A percentile compares a stretch with the other conserved stretches of the same genome.
Conservation (phyloP, 148 eudicot species). For the Rhododendron ovatum region DNA sequence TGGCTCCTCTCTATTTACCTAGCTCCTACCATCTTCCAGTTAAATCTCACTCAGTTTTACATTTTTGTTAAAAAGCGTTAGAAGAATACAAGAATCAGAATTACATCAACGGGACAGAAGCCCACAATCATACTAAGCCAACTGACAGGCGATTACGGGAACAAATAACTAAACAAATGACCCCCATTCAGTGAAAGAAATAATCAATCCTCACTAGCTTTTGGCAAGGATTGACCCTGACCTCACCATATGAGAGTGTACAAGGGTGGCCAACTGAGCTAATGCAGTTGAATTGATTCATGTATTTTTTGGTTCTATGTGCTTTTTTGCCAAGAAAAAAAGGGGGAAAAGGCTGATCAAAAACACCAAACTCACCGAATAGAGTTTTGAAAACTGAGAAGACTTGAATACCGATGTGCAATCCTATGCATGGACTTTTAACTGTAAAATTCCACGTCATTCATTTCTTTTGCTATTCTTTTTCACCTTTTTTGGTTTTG, state of each 20-base stretch:
- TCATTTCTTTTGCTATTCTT: conserved; percentile 3
- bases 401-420: background rate
- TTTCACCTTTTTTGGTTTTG: background rate
- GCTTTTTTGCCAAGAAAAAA: background rate
- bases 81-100: too few species aligned
- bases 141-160: background rate
- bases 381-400: background rate
- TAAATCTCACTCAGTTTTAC: background rate
- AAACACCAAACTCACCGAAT: background rate
- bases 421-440: background rate
- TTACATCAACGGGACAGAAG: too few species aligned
- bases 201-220: background rate
- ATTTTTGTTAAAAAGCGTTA: too few species aligned
- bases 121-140: background rate
- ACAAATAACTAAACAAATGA: too few species aligned
- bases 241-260: background rate
- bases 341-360: background rate
- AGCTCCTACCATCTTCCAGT: background rate
- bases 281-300: background rate
- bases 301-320: background rate
- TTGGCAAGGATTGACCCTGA: background rate
- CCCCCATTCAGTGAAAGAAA: background rate
- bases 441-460: background rate
- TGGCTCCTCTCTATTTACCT: background rate
- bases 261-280: background rate